A percentile compares a stretch with the other conserved stretches of the same genome.
phyloP scores from a whole-genome alignment of 73 alveolate genomes.

The Blepharisma japonicum region DNA sequence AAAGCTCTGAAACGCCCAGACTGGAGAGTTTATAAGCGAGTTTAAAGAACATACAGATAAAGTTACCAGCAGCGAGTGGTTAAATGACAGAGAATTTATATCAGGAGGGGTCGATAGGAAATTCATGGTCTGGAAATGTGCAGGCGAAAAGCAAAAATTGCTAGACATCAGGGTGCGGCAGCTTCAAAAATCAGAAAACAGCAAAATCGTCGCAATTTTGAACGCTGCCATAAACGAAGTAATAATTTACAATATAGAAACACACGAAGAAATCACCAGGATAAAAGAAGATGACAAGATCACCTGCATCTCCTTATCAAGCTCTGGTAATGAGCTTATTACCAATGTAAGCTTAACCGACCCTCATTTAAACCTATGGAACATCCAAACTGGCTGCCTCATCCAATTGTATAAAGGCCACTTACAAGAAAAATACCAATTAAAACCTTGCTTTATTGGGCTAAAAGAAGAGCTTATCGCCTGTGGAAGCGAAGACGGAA shows the following conservation, averaged over 20 bases:
- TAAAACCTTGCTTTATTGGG: slow-evolving; percentile 6
- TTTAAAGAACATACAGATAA: slow-evolving; percentile 21
- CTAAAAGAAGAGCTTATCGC: background rate
- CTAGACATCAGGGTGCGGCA: background rate
- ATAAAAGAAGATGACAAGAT: slow-evolving; percentile 11
- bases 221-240: slow-evolving; percentile 20
- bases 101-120: slow-evolving; percentile 35
- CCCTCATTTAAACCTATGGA: background rate
- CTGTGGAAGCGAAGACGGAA: slow-evolving; percentile 16
- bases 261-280: background rate
- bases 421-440: background rate
- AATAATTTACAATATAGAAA: background rate
- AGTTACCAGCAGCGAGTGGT: background rate
- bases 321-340: background rate
- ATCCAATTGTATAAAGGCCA: background rate
- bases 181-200: background rate
- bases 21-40: too few species aligned
- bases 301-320: background rate
- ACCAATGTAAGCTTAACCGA: background rate
- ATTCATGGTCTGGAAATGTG: slow-evolving; percentile 40
- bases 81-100: slow-evolving; percentile 5
- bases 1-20: too few species aligned
- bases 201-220: background rate
- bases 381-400: background rate
- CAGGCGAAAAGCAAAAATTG: background rate